Percentiles rank a stretch among this genome's conserved stretches.
Evolutionary conservation across 768 basidiomycete species (phyloP).

Genomic region (Trametes villosa): DNA sequence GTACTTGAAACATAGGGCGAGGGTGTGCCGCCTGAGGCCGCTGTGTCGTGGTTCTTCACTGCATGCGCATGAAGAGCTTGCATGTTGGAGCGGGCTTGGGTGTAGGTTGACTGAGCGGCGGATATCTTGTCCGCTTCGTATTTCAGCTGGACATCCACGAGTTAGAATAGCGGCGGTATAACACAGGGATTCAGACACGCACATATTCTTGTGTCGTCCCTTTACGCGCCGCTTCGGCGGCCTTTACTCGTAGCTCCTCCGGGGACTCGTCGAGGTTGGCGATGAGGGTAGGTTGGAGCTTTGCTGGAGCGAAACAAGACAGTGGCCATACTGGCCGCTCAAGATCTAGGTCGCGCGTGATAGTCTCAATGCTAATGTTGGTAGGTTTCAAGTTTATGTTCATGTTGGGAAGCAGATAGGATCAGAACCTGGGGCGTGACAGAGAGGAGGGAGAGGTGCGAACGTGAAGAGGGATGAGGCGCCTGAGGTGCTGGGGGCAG

Average conservation of each 20-base stretch:
- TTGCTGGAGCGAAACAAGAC: slow-evolving; percentile 77
- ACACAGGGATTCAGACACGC: slow-evolving; percentile 33
- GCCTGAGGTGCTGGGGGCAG: slow-evolving; percentile 19
- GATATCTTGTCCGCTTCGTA: slow-evolving; percentile 63
- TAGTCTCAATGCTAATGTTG: slow-evolving; percentile 55
- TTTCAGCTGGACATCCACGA: slow-evolving; percentile 45
- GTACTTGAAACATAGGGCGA: background rate
- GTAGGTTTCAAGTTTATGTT: background rate
- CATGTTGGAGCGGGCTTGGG: slow-evolving; percentile 45
- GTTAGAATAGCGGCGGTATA: background rate
- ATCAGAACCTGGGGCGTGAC: slow-evolving; percentile 7
- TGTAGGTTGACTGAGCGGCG: slow-evolving; percentile 50
- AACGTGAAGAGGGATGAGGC: slow-evolving; percentile 33
- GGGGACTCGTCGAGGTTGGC: slow-evolving; percentile 69
- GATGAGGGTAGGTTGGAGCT: slow-evolving; percentile 70
- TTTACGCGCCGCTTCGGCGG: slow-evolving; percentile 55
- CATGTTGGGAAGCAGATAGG: background rate
- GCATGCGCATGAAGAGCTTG: slow-evolving; percentile 58
- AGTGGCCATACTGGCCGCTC: slow-evolving; percentile 84
- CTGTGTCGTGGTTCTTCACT: slow-evolving; percentile 38
- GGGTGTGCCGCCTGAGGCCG: slow-evolving; percentile 19
- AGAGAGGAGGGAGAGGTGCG: slow-evolving; percentile 20
- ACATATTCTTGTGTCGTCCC: slow-evolving; percentile 73
- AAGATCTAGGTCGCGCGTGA: slow-evolving; percentile 63
- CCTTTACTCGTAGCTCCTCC: slow-evolving; percentile 78